Evolutionary conservation across 352 stramenopile genomes (phyloP), one percentile per base, ranked within the genome.

Genomic region (Saprolegnia parasitica): DNA sequence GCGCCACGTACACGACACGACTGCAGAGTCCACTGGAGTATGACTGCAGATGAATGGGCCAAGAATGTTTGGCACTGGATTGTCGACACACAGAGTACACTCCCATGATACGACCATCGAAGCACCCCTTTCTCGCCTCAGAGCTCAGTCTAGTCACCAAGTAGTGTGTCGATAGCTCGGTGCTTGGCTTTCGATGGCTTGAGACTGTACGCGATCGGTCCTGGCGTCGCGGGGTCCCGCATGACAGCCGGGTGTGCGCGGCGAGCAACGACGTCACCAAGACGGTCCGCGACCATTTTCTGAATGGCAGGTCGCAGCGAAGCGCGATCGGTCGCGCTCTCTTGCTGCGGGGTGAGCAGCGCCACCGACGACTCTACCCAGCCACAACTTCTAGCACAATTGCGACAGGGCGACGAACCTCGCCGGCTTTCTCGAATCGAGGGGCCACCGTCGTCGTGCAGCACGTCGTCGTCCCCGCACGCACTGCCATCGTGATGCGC

Each of bases 201-300:
- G 52, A 60, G 52, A n/a, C 52, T 60, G 9, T 60, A 60, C 24
- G 52, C 52, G 52, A 60, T 24, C 11, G 52, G 52, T 4, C 16
- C 8, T n/a, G 52, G 52, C 16, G 52, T 60, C 11, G 52, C 35
- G 35, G 20, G 11, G 24, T 60, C 52, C 2, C 35, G 52, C 35
- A 60, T 9, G 3, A 1, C 9, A 24, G 35, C 4, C 35, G 35
- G 13, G 9, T 24, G n/a, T 6, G 23, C n/a, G 35, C 18, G 32
- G 2, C 13, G 37, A 29, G 37, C 5, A n/a, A 13, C n/a, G 35
- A 21, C 46, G 18, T 63, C 32, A 4, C 24, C 56, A 26, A 67
- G 61, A 37, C 61, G 45, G 4, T 47, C 32, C 2, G 61, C 61
- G 5, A 67, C 49, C 61, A 67, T 67, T 18, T 47, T 37, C 32